A percentile compares a stretch with the other conserved stretches of the same genome.
Evolutionary conservation across 176 grass and related monocot genomes (phyloP).

Genomic region (Pharus latifolius): DNA sequence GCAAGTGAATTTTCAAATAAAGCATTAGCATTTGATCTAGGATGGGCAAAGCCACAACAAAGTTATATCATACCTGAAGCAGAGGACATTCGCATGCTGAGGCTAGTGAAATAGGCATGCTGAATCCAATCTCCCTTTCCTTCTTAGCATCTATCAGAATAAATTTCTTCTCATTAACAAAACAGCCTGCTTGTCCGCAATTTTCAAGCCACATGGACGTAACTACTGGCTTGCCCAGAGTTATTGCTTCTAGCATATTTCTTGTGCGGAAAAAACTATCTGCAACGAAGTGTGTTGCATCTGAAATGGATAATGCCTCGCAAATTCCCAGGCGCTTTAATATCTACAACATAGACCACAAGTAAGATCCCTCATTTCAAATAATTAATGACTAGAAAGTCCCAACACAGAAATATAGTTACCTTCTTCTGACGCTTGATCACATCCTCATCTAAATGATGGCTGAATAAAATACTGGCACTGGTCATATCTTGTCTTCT

Average conservation of each 20-base stretch:
- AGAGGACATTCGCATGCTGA: constrained; percentile 54
- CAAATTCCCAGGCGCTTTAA: constrained; percentile 48
- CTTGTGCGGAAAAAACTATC: constrained; percentile 77
- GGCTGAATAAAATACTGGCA: constrained; percentile 65
- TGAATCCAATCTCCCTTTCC: constrained; percentile 78
- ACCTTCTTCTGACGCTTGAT: constrained; percentile 89
- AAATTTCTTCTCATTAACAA: constrained; percentile 68
- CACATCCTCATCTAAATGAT: constrained; percentile 68
- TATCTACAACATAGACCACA: constrained; percentile 38
- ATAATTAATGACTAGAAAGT: not conserved
- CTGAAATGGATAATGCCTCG: constrained; percentile 47
- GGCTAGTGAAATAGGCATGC: constrained; percentile 62
- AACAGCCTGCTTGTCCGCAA: constrained; percentile 60
- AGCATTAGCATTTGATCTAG: not conserved
- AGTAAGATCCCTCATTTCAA: constrained; percentile 3
- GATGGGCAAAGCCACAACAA: not conserved
- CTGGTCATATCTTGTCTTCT: constrained; percentile 51
- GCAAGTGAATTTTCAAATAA: constrained; percentile 13
- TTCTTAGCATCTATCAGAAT: constrained; percentile 78
- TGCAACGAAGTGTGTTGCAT: constrained; percentile 82
- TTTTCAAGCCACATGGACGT: constrained; percentile 80
- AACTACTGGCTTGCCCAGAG: constrained; percentile 67
- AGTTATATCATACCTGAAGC: constrained; percentile 45
- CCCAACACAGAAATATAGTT: not conserved
- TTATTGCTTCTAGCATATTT: constrained; percentile 91